Evolutionary conservation across 306 rosid genomes (phyloP).

Genomic region (Aeschynomene evenia): DNA sequence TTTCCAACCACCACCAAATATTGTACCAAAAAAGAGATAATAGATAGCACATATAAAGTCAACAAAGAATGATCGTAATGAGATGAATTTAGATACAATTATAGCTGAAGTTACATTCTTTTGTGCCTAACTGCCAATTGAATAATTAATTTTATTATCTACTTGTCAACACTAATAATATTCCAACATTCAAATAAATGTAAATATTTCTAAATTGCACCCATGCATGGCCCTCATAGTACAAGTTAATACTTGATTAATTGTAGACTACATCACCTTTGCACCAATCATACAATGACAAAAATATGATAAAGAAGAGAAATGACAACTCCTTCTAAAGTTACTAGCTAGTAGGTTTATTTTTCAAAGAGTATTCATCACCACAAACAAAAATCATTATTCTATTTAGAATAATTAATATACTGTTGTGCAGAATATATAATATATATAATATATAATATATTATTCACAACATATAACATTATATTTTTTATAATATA

Average conservation of each 20-base stretch:
- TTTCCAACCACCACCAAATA: too few relatives aligned
- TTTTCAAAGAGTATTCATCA: too few relatives aligned
- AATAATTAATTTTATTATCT: too few relatives aligned
- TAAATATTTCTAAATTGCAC: slow-evolving; percentile 10
- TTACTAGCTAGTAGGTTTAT: too few relatives aligned
- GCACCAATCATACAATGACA: slow-evolving; percentile 6
- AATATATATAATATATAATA: too few relatives aligned
- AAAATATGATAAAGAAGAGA: not conserved
- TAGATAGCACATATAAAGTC: not conserved
- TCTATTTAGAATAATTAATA: too few relatives aligned
- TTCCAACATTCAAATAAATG: slow-evolving; percentile 7
- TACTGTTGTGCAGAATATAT: too few relatives aligned
- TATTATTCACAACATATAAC: too few relatives aligned
- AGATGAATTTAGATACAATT: not conserved
- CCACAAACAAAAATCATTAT: too few relatives aligned
- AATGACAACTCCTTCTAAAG: not conserved
- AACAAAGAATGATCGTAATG: not conserved
- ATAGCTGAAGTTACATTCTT: slow-evolving; percentile 1
- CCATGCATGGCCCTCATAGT: too few relatives aligned
- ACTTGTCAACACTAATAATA: not conserved
- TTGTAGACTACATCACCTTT: not conserved
- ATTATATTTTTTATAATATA: too few relatives aligned
- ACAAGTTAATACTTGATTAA: not conserved
- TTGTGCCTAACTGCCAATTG: slow-evolving; percentile 19
- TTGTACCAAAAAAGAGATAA: not conserved